Evolutionary conservation across 306 rosid genomes (phyloP).

Genomic region (Fagus crenata): DNA sequence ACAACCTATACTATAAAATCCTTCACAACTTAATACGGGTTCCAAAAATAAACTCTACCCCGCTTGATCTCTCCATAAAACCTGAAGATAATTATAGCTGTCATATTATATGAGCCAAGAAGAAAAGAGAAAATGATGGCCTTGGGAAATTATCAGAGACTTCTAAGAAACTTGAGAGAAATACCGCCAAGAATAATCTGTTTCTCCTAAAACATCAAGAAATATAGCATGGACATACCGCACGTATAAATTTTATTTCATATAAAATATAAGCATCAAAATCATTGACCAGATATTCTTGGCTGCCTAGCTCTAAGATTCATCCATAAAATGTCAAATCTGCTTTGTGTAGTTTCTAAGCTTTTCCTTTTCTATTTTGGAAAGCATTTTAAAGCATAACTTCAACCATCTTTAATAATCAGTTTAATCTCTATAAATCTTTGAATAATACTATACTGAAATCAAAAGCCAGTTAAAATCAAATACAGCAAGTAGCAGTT

Average conservation of each 20-base stretch:
- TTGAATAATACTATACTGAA: neutral
- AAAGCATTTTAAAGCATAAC: constrained; percentile 4
- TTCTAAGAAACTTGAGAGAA: neutral
- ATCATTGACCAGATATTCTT: neutral
- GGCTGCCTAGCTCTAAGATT: neutral
- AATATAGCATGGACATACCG: no score
- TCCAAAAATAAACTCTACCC: neutral
- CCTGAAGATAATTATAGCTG: neutral
- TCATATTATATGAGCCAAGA: neutral
- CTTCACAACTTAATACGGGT: neutral
- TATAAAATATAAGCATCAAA: neutral
- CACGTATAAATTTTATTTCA: no score
- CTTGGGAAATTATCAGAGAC: neutral
- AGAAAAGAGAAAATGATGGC: neutral
- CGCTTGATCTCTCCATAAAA: neutral
- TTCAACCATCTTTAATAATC: neutral
- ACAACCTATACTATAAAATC: neutral
- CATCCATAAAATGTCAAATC: neutral
- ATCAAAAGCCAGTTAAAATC: neutral
- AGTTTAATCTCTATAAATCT: neutral
- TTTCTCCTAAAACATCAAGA: neutral
- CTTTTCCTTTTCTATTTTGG: no score
- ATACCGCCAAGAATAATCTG: neutral
- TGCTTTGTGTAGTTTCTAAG: neutral
- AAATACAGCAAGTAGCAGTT: constrained; percentile 1